A percentile compares a stretch with the other conserved stretches of the same genome.
phyloP scores from a whole-genome alignment of 1,139 yeast genomes.

The Yamadazyma atmosphaerica region DNA sequence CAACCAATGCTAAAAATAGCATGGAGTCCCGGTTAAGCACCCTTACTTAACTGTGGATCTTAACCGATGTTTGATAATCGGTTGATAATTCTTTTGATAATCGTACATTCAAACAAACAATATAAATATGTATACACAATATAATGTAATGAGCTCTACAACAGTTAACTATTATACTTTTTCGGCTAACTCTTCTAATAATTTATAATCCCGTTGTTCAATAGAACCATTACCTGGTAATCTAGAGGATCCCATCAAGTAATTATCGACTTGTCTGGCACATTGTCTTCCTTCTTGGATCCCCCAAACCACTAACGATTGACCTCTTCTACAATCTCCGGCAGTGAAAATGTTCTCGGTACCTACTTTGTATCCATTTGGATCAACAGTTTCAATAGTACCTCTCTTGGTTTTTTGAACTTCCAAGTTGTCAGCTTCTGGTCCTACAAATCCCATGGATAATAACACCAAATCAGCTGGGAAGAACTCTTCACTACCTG shows the following conservation, averaged over 20 bases:
- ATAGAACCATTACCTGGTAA: constrained; percentile 95
- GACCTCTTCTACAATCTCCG: constrained; percentile 99
- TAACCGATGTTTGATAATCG: too few relatives aligned
- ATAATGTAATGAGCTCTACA: too few relatives aligned
- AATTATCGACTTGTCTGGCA: constrained; percentile 89
- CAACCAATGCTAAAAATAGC: neutral
- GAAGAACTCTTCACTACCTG: constrained; percentile 91
- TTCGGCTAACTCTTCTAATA: constrained; percentile 72
- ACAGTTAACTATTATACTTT: constrained; percentile 36
- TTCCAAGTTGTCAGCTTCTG: constrained; percentile 79
- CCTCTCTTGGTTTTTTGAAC: constrained; percentile 83
- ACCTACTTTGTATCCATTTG: constrained; percentile 70
- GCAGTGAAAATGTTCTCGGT: constrained; percentile 82
- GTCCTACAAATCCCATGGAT: constrained; percentile 98
- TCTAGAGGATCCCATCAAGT: constrained; percentile 73
- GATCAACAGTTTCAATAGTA: constrained; percentile 69
- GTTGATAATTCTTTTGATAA: neutral
- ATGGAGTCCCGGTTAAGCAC: neutral
- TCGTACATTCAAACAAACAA: neutral
- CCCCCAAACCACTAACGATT: constrained; percentile 98
- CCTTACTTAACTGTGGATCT: too few relatives aligned
- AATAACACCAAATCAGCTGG: constrained; percentile 92
- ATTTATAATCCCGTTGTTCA: constrained; percentile 74
- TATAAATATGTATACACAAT: neutral
- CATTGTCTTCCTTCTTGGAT: constrained; percentile 99